Percentiles rank a stretch among this genome's conserved stretches.
These are phyloP conservation scores for Chaetothyriales sp. DNA, from an alignment of 2,329 filamentous ascomycete genomes.

Conservation along the genomic window DNA sequence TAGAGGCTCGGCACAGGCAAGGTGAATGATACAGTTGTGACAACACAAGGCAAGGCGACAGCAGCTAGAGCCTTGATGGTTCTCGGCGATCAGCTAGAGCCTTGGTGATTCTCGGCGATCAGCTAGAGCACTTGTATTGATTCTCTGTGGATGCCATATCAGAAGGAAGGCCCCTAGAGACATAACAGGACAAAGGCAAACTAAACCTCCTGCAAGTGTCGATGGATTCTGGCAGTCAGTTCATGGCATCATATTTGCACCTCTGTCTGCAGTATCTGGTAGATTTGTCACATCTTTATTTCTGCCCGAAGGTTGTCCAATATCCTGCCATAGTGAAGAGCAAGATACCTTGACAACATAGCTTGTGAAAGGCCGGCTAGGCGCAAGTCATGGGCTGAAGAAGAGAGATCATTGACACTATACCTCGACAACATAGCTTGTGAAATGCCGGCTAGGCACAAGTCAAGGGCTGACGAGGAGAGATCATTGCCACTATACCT, in stretches of 20 bases:
- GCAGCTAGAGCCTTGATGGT: too few relatives aligned
- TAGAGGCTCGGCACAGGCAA: background rate
- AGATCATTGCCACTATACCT: background rate
- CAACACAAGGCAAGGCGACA: background rate
- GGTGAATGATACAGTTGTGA: background rate
- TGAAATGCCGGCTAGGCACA: background rate
- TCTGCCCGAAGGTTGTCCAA: background rate
- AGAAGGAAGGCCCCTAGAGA: background rate
- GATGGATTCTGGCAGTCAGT: background rate
- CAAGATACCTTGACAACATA: background rate
- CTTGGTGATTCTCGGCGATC: background rate
- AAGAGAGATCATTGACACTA: background rate
- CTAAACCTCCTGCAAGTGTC: background rate
- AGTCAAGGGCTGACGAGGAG: background rate
- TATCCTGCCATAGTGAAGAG: background rate
- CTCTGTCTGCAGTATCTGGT: background rate
- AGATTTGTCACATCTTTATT: background rate
- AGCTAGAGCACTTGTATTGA: background rate
- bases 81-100: too few relatives aligned
- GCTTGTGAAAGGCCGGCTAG: background rate
- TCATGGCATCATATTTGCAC: background rate
- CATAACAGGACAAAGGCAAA: background rate
- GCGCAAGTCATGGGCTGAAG: background rate
- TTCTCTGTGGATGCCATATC: too few relatives aligned
- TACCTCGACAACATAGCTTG: background rate